Conservation (phyloP, 176 grass and related monocot genomes). For the Elymus sibiricus region DNA sequence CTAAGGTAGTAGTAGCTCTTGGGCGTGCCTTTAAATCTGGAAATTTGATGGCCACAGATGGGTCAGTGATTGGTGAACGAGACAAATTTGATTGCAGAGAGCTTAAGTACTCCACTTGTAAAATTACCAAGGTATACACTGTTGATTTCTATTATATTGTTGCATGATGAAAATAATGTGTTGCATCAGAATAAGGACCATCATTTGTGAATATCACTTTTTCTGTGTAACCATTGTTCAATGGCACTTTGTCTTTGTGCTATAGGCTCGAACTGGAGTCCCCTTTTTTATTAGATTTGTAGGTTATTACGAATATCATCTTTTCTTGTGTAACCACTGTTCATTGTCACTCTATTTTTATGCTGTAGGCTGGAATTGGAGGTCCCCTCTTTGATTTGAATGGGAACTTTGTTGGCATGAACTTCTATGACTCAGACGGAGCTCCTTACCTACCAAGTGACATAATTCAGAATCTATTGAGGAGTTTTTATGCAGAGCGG, state of each 20-base stretch:
- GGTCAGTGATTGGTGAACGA: neutral
- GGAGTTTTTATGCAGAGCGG: neutral
- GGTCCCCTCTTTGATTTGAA: neutral
- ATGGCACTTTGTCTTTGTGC: too few species aligned
- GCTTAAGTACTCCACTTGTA: neutral
- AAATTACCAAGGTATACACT: neutral
- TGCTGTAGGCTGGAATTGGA: slow-evolving; percentile 9
- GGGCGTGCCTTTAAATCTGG: neutral
- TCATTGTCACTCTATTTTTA: neutral
- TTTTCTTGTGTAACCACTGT: neutral
- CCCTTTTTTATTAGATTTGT: neutral
- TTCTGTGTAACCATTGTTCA: neutral
- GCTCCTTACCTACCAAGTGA: neutral
- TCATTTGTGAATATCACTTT: neutral
- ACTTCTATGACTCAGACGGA: neutral
- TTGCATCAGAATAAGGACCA: neutral
- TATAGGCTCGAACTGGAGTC: too few species aligned
- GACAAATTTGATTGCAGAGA: neutral
- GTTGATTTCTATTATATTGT: neutral
- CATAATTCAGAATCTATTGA: neutral
- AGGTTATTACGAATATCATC: neutral
- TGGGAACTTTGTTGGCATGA: slow-evolving; percentile 6
- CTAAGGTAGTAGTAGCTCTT: neutral
- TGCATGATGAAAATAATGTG: neutral
- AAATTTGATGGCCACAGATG: neutral